Base-by-base conservation (phyloP, 2,329 filamentous ascomycete genomes). In the Rhynchosporium graminicola region DNA sequence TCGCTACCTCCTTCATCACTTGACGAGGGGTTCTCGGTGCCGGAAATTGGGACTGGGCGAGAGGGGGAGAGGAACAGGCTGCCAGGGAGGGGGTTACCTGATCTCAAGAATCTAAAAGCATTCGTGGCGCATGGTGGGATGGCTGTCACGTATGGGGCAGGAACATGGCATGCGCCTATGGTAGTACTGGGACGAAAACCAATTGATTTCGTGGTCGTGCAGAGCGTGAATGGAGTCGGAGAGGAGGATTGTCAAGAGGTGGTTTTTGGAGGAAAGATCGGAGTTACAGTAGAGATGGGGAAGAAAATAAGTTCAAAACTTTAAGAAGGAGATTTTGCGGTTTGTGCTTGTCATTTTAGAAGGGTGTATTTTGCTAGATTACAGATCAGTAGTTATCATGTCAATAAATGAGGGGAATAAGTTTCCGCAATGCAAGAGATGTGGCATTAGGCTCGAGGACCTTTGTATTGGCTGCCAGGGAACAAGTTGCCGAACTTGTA, bases 101-200 rank as follows among this genome's bases (percentile, higher is more conserved):
- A 97, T 75, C 73, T 97, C 46, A 74, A 75, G 28, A 81, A 83
- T 8, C 70, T 96, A 45, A 83, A 81, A 68, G 94, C 92, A 0
- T 99, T 97, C 74, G 77, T 96, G 60, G 93, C 91, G 1, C 84
- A 82, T 56, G 87, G 86, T 2, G 82, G 83, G 29, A 92, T 97
- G 78, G 93, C 92, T 10, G 91, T 99, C 13, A 97, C 92, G 2
- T 99, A 98, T 75, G 92, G 85, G 1, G 87, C 90, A 1, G 95
- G 92, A 4, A 97, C 92, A 59, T 99, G 88, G 85, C 95, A 99
- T 79, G 92, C 94, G 65, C 95, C 95, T 0, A 98, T 99, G 94
- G 90, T 92, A 13, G 92, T 91, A 15, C 76, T 98, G 55, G 93
- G 93, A 0, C 75, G 77, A 50, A 77, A 80, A 59, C 81, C 87